These are phyloP conservation scores for Phylloboletellus chloephorus DNA, from an alignment of 1,284 basidiomycete species.

Conservation along the genomic window DNA sequence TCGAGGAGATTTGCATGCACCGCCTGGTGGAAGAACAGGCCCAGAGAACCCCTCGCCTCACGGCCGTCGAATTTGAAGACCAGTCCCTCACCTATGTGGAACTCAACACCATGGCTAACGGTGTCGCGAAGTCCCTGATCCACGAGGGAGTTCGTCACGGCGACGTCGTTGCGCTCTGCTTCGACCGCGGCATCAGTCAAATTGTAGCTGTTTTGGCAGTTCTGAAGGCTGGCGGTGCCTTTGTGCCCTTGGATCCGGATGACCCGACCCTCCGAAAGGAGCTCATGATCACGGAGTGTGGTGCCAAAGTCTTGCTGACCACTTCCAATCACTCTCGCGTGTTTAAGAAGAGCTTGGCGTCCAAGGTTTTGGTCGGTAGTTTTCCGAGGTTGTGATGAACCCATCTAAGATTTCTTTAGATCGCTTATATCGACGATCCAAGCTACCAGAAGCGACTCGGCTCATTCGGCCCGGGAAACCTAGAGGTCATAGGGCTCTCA, in stretches of 20 bases:
- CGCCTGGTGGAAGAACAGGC: constrained; percentile 23
- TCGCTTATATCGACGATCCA: constrained; percentile 25
- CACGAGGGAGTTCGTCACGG: constrained; percentile 24
- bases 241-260: constrained; percentile 31
- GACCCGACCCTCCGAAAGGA: constrained; percentile 30
- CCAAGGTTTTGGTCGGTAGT: constrained; percentile 22
- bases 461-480: constrained; percentile 14
- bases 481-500: constrained; percentile 20
- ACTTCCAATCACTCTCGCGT: constrained; percentile 22
- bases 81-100: constrained; percentile 25
- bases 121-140: constrained; percentile 23
- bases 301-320: constrained; percentile 26
- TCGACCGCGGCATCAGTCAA: constrained; percentile 28
- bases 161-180: constrained; percentile 28
- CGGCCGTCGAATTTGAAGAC: constrained; percentile 26
- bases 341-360: constrained; percentile 20
- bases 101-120: constrained; percentile 25
- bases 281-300: constrained; percentile 27
- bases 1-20: constrained; percentile 23
- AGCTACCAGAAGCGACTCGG: constrained; percentile 23
- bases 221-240: constrained; percentile 31
- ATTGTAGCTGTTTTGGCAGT: constrained; percentile 30
- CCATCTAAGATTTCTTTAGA: constrained; percentile 13
- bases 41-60: constrained; percentile 17
- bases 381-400: not conserved